Evolutionary conservation across 2,329 filamentous ascomycete genomes (phyloP).

Genomic region (Samsoniella hepiali): DNA sequence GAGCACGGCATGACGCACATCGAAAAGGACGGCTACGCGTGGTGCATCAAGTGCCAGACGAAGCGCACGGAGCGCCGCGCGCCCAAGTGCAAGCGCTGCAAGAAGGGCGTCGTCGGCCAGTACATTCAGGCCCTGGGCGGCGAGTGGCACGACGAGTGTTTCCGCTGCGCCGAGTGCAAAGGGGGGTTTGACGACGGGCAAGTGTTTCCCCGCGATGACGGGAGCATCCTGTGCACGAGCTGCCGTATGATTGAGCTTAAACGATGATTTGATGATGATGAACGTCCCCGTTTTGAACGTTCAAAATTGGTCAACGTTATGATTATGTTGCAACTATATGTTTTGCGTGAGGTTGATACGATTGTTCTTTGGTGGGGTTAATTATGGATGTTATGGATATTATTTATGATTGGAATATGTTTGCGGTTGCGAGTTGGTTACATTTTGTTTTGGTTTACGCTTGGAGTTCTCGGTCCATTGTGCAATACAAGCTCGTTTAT

Average conservation of each 20-base stretch:
- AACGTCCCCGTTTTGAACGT: not conserved
- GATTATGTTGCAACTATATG: not conserved
- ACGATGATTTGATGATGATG: conserved; percentile 31
- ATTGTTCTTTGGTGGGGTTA: not conserved
- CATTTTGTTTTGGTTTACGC: not conserved
- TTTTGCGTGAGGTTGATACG: conserved; percentile 3
- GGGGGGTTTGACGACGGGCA: conserved; percentile 63
- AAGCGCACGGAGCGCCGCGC: conserved; percentile 84
- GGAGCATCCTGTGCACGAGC: conserved; percentile 56
- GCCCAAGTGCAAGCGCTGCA: conserved; percentile 84
- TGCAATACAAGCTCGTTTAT: conserved; percentile 8
- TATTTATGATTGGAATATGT: not conserved
- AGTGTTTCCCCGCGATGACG: conserved; percentile 57
- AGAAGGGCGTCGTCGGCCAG: conserved; percentile 78
- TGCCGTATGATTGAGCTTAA: conserved; percentile 62
- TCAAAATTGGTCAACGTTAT: not conserved
- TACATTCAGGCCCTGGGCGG: conserved; percentile 85
- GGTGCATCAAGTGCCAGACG: conserved; percentile 92
- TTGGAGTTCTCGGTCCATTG: conserved; percentile 3
- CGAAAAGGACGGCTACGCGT: conserved; percentile 96
- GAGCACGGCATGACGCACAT: conserved; percentile 67
- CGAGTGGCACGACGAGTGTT: conserved; percentile 93
- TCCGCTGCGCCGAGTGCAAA: conserved; percentile 67
- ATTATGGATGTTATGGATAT: conserved; percentile 2
- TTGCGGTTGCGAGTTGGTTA: not conserved